These are phyloP conservation scores for Angophora floribunda DNA, from an alignment of 345 rosid species.

Conservation along the genomic window DNA sequence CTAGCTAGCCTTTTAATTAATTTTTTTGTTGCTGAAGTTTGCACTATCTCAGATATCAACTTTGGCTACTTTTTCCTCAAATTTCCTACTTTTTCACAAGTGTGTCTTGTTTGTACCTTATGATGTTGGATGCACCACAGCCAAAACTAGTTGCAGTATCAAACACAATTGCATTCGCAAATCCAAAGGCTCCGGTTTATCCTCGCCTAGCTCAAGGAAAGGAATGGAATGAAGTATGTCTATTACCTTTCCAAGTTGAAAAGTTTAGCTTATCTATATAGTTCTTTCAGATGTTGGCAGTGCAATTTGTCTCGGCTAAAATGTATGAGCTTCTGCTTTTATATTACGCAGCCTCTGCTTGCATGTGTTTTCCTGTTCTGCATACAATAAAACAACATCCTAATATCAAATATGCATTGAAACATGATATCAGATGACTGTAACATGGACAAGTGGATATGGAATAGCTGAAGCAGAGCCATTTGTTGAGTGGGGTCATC, in stretches of 20 bases:
- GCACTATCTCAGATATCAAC: background rate
- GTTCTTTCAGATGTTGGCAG: background rate
- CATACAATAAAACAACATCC: background rate
- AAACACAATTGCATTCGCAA: slow-evolving; percentile 39
- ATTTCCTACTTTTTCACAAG: background rate
- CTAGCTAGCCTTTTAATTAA: background rate
- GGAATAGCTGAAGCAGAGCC: slow-evolving; percentile 63
- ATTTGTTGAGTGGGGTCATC: slow-evolving; percentile 60
- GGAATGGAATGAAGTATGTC: slow-evolving; percentile 83
- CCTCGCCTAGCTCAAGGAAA: slow-evolving; percentile 88
- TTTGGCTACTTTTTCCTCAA: background rate
- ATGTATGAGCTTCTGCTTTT: background rate
- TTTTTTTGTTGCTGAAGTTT: background rate
- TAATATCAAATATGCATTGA: background rate
- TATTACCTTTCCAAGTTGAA: background rate
- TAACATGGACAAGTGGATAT: slow-evolving; percentile 94
- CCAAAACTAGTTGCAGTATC: slow-evolving; percentile 72
- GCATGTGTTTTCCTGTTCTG: background rate
- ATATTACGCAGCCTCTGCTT: background rate
- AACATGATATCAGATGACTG: slow-evolving; percentile 53
- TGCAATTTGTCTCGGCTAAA: background rate
- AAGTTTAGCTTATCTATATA: background rate
- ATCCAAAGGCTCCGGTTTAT: slow-evolving; percentile 84
- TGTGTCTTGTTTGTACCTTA: background rate
- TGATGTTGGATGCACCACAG: slow-evolving; percentile 14